These are phyloP conservation scores for Globisporangium ultimum DNA, from an alignment of 352 stramenopile genomes.

Conservation along the genomic window DNA sequence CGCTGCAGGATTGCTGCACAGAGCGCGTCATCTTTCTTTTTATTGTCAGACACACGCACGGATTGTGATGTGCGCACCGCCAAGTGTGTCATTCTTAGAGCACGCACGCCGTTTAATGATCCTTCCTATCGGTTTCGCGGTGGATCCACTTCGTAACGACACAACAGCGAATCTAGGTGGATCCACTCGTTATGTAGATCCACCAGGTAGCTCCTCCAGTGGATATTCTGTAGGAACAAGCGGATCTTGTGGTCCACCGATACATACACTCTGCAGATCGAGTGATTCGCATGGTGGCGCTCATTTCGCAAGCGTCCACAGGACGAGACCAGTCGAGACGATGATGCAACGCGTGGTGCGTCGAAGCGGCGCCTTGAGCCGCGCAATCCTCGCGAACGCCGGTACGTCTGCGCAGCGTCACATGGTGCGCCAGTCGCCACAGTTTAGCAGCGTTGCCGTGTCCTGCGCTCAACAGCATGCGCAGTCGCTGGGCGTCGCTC, in stretches of 20 bases:
- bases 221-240: neutral
- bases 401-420: neutral
- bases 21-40: too few species aligned
- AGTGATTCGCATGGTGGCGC: neutral
- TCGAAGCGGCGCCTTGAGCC: neutral
- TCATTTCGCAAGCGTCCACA: neutral
- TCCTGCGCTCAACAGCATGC: neutral
- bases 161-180: too few species aligned
- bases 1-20: neutral
- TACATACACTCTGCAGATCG: neutral
- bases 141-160: too few species aligned
- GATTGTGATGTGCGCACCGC: too few species aligned
- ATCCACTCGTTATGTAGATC: too few species aligned
- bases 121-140: too few species aligned
- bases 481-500: neutral
- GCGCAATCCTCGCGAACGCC: neutral
- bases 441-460: neutral
- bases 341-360: constrained; percentile 12
- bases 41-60: too few species aligned
- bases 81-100: too few species aligned
- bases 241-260: neutral
- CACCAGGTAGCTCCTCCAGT: too few species aligned
- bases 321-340: too few species aligned
- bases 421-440: neutral
- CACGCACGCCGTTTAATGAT: too few species aligned